Conservation (phyloP, 2,329 filamentous ascomycete species). For the Phaeophleospora eucalypticola region DNA sequence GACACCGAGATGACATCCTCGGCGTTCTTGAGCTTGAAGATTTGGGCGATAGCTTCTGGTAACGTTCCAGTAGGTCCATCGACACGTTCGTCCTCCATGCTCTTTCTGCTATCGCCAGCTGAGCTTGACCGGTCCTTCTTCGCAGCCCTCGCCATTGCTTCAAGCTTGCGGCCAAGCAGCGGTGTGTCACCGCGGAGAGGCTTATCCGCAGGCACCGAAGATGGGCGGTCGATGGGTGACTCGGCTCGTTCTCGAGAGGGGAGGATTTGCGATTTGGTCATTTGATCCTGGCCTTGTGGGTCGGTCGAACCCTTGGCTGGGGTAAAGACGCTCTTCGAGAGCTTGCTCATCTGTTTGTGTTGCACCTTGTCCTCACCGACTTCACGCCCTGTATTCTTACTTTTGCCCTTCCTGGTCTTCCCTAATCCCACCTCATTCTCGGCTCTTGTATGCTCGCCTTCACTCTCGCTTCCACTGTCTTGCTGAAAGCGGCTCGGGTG, state of each 20-base stretch:
- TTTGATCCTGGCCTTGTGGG: constrained; percentile 28
- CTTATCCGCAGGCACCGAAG: constrained; percentile 2
- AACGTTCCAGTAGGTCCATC: constrained; percentile 10
- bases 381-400: constrained; percentile 6
- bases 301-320: constrained; percentile 40
- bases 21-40: constrained; percentile 74
- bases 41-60: constrained; percentile 40
- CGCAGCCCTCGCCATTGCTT: constrained; percentile 28
- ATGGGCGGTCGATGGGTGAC: constrained; percentile 9
- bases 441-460: constrained; percentile 13
- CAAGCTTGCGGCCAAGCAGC: constrained; percentile 67
- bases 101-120: constrained; percentile 1
- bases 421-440: constrained; percentile 17
- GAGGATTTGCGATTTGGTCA: constrained; percentile 31
- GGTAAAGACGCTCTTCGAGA: constrained; percentile 63
- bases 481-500: constrained; percentile 63
- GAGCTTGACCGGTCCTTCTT: constrained; percentile 25
- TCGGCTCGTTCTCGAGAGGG: constrained; percentile 20
- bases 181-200: constrained; percentile 55
- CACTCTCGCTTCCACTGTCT: constrained; percentile 70
- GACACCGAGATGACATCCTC: constrained; percentile 91
- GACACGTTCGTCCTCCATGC: not conserved
- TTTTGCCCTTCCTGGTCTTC: constrained; percentile 8
- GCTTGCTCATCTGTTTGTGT: constrained; percentile 46
- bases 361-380: not conserved